Evolutionary conservation across 768 basidiomycete genomes (phyloP).

Genomic region (Pleurotus citrinopileatus): DNA sequence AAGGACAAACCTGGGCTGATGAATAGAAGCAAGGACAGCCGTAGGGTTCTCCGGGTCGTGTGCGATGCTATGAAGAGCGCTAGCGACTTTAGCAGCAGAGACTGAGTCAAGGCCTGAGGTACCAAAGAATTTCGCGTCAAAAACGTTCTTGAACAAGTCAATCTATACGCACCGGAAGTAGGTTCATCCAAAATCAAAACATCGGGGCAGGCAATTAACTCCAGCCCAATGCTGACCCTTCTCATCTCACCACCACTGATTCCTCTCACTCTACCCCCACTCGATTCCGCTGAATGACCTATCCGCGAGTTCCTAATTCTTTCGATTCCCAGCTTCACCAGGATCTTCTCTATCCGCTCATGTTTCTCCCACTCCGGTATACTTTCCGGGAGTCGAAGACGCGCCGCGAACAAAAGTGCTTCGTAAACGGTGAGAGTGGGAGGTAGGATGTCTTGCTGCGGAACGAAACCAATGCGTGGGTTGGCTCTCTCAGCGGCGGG

Average conservation of each 20-base stretch:
- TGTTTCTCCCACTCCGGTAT: conserved; percentile 60
- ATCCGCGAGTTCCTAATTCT: conserved; percentile 71
- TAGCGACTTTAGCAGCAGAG: conserved; percentile 78
- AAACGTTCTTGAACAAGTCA: too few relatives aligned
- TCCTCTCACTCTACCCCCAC: conserved; percentile 70
- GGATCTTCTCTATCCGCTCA: conserved; percentile 62
- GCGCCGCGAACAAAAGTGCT: conserved; percentile 81
- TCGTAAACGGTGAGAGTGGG: conserved; percentile 78
- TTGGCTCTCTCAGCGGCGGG: conserved; percentile 26
- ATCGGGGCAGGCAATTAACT: conserved; percentile 83
- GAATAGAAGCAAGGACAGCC: conserved; percentile 83
- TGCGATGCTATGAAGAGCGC: conserved; percentile 73
- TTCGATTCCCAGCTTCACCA: conserved; percentile 76
- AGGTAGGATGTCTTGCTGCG: conserved; percentile 83
- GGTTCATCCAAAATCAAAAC: conserved; percentile 89
- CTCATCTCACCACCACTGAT: conserved; percentile 93
- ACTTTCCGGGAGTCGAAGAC: conserved; percentile 77
- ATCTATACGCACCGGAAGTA: conserved; percentile 53
- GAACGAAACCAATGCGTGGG: conserved; percentile 80
- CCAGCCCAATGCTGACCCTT: conserved; percentile 86
- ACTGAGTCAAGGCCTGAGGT: conserved; percentile 84
- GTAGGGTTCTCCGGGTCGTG: conserved; percentile 66
- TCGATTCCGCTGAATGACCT: conserved; percentile 47
- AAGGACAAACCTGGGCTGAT: conserved; percentile 69
- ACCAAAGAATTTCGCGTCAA: too few relatives aligned